Conservation (phyloP, 441 rosid genomes). For the Erodium trifolium region DNA sequence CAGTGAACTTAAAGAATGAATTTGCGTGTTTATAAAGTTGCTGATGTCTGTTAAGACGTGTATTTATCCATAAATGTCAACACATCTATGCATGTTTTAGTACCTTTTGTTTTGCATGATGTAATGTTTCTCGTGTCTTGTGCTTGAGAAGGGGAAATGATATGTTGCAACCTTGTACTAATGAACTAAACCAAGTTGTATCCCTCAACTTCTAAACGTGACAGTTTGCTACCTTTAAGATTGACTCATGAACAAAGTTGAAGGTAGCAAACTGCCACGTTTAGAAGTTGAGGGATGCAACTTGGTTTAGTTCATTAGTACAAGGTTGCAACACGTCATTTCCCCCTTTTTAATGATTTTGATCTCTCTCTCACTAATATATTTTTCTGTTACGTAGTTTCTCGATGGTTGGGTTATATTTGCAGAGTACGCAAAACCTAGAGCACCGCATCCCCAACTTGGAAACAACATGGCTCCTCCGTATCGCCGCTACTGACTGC, state of each 20-base stretch:
- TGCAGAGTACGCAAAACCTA: conserved; percentile 80
- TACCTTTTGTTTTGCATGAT: neutral
- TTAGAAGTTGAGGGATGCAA: too few relatives aligned
- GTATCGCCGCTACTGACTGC: conserved; percentile 24
- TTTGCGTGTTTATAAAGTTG: neutral
- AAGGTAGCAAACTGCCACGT: too few relatives aligned
- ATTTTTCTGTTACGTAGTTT: conserved; percentile 39
- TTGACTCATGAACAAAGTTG: too few relatives aligned
- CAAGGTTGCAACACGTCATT: too few relatives aligned
- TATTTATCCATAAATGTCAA: neutral
- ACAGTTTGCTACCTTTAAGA: too few relatives aligned
- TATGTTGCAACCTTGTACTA: too few relatives aligned
- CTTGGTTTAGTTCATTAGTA: too few relatives aligned
- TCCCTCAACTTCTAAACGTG: too few relatives aligned
- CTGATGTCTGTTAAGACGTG: neutral
- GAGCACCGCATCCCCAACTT: conserved; percentile 28
- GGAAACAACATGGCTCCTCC: conserved; percentile 29
- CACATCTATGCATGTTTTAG: neutral
- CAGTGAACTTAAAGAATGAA: neutral
- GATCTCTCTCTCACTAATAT: neutral
- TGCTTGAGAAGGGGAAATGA: too few relatives aligned
- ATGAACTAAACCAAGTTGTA: too few relatives aligned
- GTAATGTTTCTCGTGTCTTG: neutral
- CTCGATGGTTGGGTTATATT: conserved; percentile 97
- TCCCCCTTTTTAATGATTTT: neutral